Evolutionary conservation across 805 yeast species (phyloP).

Genomic region (Hanseniaspora vineae): DNA sequence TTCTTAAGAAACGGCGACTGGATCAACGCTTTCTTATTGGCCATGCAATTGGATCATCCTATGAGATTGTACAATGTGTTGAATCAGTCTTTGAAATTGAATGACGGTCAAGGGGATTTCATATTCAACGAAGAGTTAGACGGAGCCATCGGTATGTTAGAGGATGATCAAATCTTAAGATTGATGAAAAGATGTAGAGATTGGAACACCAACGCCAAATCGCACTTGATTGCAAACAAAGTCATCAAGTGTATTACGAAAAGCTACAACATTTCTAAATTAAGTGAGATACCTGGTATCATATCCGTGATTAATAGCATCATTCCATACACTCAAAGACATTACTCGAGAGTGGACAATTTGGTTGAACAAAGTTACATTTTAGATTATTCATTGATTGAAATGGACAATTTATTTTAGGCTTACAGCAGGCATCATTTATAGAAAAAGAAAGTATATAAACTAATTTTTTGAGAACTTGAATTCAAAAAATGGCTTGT

Average conservation of each 20-base stretch:
- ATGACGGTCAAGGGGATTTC: constrained; percentile 28
- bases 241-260: constrained; percentile 53
- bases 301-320: constrained; percentile 59
- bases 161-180: constrained; percentile 42
- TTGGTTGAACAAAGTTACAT: constrained; percentile 76
- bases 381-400: constrained; percentile 70
- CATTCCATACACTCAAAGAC: constrained; percentile 82
- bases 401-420: constrained; percentile 42
- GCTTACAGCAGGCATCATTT: neutral
- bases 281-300: constrained; percentile 56
- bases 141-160: constrained; percentile 42
- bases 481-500: no score
- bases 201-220: constrained; percentile 86
- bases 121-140: constrained; percentile 42
- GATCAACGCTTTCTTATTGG: constrained; percentile 78
- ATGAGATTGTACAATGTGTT: constrained; percentile 74
- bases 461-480: no score
- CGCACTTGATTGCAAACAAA: constrained; percentile 70
- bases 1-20: constrained; percentile 62
- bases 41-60: constrained; percentile 81
- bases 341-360: constrained; percentile 61
- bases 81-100: constrained; percentile 36
- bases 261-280: constrained; percentile 38
- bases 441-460: no score
- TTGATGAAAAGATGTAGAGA: constrained; percentile 72